Conservation (phyloP, 257 asterid species). For the Coffea eugenioides region DNA sequence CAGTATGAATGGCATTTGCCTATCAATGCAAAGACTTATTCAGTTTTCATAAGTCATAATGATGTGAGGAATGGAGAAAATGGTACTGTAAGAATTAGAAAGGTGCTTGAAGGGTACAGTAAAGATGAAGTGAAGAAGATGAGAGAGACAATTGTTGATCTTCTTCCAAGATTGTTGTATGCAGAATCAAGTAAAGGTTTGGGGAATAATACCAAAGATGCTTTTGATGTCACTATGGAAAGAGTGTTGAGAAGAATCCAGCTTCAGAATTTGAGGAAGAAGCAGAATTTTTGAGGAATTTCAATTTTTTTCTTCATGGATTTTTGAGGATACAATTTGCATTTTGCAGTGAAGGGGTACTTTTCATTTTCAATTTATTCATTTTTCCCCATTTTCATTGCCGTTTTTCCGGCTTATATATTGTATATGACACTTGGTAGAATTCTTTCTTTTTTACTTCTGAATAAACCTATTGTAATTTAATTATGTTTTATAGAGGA, state of each 20-base stretch:
- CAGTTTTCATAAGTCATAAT: slow-evolving; percentile 42
- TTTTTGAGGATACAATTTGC: neutral
- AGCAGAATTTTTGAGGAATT: neutral
- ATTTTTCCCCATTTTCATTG: neutral
- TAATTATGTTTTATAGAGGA: no score
- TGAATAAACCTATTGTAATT: neutral
- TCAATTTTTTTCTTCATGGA: neutral
- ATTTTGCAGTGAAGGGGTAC: neutral
- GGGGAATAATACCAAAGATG: slow-evolving; percentile 32
- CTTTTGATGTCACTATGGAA: slow-evolving; percentile 54
- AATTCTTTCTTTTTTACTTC: no score
- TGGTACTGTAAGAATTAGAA: slow-evolving; percentile 21
- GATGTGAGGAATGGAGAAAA: slow-evolving; percentile 33
- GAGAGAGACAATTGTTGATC: slow-evolving; percentile 19
- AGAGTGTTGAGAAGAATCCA: slow-evolving; percentile 44
- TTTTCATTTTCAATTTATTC: neutral
- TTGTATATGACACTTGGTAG: neutral
- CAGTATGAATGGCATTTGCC: slow-evolving; percentile 69
- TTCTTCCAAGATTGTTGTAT: slow-evolving; percentile 34
- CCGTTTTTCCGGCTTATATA: no score
- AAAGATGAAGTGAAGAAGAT: slow-evolving; percentile 17
- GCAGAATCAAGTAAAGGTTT: slow-evolving; percentile 28
- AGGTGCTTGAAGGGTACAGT: slow-evolving; percentile 6
- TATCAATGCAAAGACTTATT: slow-evolving; percentile 20
- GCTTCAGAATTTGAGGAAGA: slow-evolving; percentile 8